Evolutionary conservation across 202 grass and related monocot species (phyloP), one percentile per base, ranked within the genome.

Genomic region (Musa balbisiana): DNA sequence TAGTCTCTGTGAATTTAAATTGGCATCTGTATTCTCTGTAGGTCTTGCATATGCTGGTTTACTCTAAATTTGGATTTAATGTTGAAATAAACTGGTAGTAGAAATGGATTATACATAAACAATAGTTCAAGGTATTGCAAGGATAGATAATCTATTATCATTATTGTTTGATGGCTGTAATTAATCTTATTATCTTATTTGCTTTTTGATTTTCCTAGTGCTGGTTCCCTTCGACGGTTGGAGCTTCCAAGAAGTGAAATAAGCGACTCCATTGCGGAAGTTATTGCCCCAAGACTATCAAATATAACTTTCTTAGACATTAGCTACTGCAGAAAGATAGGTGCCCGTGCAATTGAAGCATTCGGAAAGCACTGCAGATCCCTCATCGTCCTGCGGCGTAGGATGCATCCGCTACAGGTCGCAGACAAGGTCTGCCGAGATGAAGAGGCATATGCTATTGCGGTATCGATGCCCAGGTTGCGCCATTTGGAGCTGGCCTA

Each of bases 231-330:
- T 29, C 72, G 58, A 25, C 55, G 53, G 13, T 59, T 99, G 67
- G 95, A 99, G 85, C 85, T 99, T 6, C 89, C 95, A 10, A 67
- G 95, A 71, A 99, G 95, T 50, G 86, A 99, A 83, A 94, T 99
- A 82, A 99, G 87, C 33, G 89, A 99, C 76, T 80, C 83, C n/a
- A 78, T 88, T 17, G 91, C 90, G 62, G 95, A 99, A 43, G 64
- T 74, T n/a, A 81, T 92, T 8, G 95, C 95, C 13, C 91, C 95
- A 9, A 71, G 81, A 55, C 72, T 99, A 1, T 77, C 87, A 3
- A 83, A 84, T 73, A 79, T 99, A 5, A 99, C 95, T 0, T 95
- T 92, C 87, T 83, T 99, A 8, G 95, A 99, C 65, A 51, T 99
- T 22, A 99, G 95, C 83, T 92, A 90, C 87, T 99, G 95, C 82